Conservation (phyloP, 1,139 yeast genomes). For the Candida glucosophila region DNA sequence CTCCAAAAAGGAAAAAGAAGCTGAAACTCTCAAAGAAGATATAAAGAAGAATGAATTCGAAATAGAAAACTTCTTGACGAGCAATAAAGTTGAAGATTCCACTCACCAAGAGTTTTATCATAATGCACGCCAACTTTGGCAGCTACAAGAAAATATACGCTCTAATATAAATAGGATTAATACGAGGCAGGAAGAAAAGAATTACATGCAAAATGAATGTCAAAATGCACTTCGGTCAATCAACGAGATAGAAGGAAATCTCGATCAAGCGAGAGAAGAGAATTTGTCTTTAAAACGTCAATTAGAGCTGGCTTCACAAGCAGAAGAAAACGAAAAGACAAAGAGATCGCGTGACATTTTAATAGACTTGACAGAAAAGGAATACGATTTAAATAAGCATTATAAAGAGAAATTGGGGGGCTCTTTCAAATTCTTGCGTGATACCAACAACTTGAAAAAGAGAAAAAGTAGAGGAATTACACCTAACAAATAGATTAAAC, state of each 20-base stretch:
- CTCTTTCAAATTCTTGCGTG: conserved; percentile 28
- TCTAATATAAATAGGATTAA: conserved; percentile 25
- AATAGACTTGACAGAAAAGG: conserved; percentile 15
- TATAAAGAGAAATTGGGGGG: conserved; percentile 24
- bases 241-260: conserved; percentile 39
- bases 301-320: conserved; percentile 15
- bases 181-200: conserved; percentile 43
- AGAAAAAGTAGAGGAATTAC: conserved; percentile 35
- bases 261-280: conserved; percentile 19
- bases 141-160: conserved; percentile 29
- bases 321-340: conserved; percentile 15
- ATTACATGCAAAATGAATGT: conserved; percentile 60
- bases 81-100: conserved; percentile 11
- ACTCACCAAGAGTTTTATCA: conserved; percentile 11
- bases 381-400: conserved; percentile 11
- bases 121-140: conserved; percentile 30
- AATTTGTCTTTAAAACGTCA: conserved; percentile 23
- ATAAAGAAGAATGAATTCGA: conserved; percentile 13
- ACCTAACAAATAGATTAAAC: conserved; percentile 15
- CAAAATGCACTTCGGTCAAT: conserved; percentile 51
- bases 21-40: conserved; percentile 15
- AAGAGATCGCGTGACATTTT: conserved; percentile 15
- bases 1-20: conserved; percentile 25
- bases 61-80: conserved; percentile 12
- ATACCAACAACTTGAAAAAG: conserved; percentile 36